These are phyloP conservation scores for Candida sojae DNA, from an alignment of 1,139 yeast genomes.

Conservation along the genomic window DNA sequence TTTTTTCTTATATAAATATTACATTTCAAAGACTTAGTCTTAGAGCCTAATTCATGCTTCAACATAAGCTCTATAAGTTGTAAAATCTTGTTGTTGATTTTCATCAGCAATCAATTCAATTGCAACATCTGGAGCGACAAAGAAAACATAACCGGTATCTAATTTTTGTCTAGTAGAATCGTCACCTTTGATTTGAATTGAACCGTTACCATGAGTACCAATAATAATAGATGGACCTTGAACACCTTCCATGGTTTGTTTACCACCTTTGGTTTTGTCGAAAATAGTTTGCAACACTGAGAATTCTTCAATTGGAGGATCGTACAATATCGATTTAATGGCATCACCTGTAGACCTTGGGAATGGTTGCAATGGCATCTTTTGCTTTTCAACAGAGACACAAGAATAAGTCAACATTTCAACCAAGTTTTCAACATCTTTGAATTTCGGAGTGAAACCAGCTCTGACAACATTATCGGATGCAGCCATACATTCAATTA, in stretches of 20 bases:
- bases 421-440: conserved; percentile 88
- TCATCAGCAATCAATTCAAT: conserved; percentile 59
- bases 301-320: conserved; percentile 97
- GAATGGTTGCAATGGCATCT: conserved; percentile 72
- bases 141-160: conserved; percentile 74
- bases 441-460: conserved; percentile 97
- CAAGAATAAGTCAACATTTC: conserved; percentile 87
- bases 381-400: conserved; percentile 89
- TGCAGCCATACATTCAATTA: conserved; percentile 99
- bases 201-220: conserved; percentile 79
- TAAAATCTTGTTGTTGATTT: conserved; percentile 46
- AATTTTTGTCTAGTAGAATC: conserved; percentile 32
- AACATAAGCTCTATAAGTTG: conserved; percentile 85
- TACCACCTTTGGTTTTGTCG: conserved; percentile 46
- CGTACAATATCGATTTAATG: conserved; percentile 61
- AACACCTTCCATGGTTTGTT: conserved; percentile 53
- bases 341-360: conserved; percentile 70
- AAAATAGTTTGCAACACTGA: conserved; percentile 78
- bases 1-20: neutral
- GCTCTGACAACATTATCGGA: conserved; percentile 97
- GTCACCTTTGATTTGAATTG: conserved; percentile 42
- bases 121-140: conserved; percentile 76
- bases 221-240: conserved; percentile 89
- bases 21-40: neutral
- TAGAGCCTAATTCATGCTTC: conserved; percentile 45